A percentile compares a stretch with the other conserved stretches of the same genome.
phyloP scores from a whole-genome alignment of 176 grass and related monocot genomes.

The Calamus simplicifolius region DNA sequence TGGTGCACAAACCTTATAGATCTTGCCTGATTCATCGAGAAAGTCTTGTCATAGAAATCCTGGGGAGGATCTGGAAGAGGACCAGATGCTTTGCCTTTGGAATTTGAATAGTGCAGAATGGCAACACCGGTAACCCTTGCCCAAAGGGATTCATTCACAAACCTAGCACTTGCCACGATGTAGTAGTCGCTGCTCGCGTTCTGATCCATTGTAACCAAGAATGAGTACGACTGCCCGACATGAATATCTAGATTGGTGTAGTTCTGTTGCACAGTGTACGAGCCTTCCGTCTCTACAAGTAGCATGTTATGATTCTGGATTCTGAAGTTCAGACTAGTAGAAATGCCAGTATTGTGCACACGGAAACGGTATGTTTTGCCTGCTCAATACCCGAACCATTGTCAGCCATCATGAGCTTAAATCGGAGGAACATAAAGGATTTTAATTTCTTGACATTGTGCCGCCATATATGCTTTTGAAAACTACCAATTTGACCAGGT shows the following conservation, averaged over 20 bases:
- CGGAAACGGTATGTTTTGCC: slow-evolving; percentile 70
- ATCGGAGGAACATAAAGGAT: too few species aligned
- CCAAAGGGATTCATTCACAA: slow-evolving; percentile 73
- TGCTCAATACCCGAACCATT: slow-evolving; percentile 10
- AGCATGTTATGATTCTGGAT: slow-evolving; percentile 79
- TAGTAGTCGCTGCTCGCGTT: slow-evolving; percentile 92
- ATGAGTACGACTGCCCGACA: slow-evolving; percentile 89
- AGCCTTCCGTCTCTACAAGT: slow-evolving; percentile 83
- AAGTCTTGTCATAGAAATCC: slow-evolving; percentile 59
- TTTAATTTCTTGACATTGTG: too few species aligned
- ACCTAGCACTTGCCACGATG: slow-evolving; percentile 73
- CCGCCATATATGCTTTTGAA: too few species aligned
- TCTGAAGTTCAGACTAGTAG: slow-evolving; percentile 79
- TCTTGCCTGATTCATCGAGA: slow-evolving; percentile 88
- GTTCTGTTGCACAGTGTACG: slow-evolving; percentile 80
- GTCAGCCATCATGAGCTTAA: too few species aligned
- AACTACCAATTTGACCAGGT: too few species aligned
- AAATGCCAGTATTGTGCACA: slow-evolving; percentile 82
- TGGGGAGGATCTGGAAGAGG: slow-evolving; percentile 73
- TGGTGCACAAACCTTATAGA: slow-evolving; percentile 31
- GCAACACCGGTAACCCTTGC: slow-evolving; percentile 74
- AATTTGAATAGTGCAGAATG: slow-evolving; percentile 78
- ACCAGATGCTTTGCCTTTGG: slow-evolving; percentile 34
- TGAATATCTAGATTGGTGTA: slow-evolving; percentile 83
- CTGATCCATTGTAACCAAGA: slow-evolving; percentile 70